Conservation (phyloP, 305 asterid genomes). For the Fraxinus platypoda region DNA sequence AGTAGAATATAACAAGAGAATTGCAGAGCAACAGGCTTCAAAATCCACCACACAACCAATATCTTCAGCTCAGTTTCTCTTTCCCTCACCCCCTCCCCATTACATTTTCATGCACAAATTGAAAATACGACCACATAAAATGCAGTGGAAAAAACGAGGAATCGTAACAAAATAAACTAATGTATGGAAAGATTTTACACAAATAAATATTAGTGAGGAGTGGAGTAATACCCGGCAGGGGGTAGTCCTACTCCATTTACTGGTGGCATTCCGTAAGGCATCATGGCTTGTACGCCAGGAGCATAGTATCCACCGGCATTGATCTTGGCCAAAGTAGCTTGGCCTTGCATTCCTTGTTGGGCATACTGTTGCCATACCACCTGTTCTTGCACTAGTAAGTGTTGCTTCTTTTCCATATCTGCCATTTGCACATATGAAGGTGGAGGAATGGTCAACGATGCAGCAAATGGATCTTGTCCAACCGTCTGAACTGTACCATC, state of each 20-base stretch:
- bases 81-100: conserved; percentile 31
- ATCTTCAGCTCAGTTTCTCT: conserved; percentile 33
- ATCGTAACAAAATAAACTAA: conserved; percentile 18
- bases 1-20: conserved; percentile 27
- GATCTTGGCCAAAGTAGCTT: conserved; percentile 66
- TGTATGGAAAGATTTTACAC: conserved; percentile 29
- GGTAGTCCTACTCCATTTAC: conserved; percentile 59
- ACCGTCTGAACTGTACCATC: conserved; percentile 82
- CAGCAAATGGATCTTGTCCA: conserved; percentile 85
- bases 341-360: conserved; percentile 81
- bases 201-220: conserved; percentile 45
- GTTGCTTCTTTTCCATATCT: conserved; percentile 88
- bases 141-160: conserved; percentile 29
- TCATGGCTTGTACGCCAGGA: conserved; percentile 46
- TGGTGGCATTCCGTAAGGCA: conserved; percentile 79
- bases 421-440: conserved; percentile 88
- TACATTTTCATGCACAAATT: conserved; percentile 41
- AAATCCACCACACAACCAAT: conserved; percentile 30
- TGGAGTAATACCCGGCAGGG: conserved; percentile 58
- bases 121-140: conserved; percentile 39
- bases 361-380: conserved; percentile 77
- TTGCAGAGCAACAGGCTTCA: conserved; percentile 34
- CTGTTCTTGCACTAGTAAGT: conserved; percentile 73
- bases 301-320: conserved; percentile 54
- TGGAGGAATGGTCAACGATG: conserved; percentile 70